phyloP scores from a whole-genome alignment of 192 early-diverging fungal genomes.

The Phycomyces nitens region DNA sequence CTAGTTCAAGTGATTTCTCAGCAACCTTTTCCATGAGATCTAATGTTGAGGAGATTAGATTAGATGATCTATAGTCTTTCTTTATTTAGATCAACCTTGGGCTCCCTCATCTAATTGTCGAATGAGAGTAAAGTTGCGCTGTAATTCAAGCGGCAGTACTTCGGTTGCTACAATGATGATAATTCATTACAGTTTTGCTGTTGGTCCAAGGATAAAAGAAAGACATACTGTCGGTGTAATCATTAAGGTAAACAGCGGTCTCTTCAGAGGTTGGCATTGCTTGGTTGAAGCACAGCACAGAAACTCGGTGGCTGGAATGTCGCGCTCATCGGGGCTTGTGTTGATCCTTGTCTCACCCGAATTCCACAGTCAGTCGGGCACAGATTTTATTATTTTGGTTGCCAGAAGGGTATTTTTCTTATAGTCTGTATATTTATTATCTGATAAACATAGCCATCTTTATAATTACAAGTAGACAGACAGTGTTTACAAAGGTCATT shows the following conservation, averaged over 20 bases:
- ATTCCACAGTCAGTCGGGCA: too few relatives aligned
- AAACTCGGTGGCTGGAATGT: background rate
- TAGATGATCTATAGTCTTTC: background rate
- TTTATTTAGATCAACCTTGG: constrained; percentile 40
- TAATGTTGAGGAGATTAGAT: constrained; percentile 17
- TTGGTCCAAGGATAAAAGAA: too few relatives aligned
- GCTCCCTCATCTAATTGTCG: constrained; percentile 79
- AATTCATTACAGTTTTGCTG: too few relatives aligned
- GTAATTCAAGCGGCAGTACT: constrained; percentile 67
- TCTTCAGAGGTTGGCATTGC: background rate
- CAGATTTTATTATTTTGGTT: too few relatives aligned
- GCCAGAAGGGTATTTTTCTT: too few relatives aligned
- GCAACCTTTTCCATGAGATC: constrained; percentile 66
- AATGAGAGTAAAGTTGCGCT: constrained; percentile 86
- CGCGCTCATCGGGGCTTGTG: too few relatives aligned
- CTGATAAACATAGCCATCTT: too few relatives aligned
- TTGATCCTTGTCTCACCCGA: too few relatives aligned
- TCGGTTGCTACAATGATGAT: constrained; percentile 51
- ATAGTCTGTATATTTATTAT: too few relatives aligned
- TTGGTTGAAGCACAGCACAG: background rate
- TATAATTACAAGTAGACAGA: too few relatives aligned
- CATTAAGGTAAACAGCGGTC: constrained; percentile 3
- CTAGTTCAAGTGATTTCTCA: constrained; percentile 57
- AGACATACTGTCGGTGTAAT: constrained; percentile 5
- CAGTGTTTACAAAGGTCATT: too few relatives aligned